Conservation (phyloP, 768 basidiomycete species). For the Trametes meyenii region DNA sequence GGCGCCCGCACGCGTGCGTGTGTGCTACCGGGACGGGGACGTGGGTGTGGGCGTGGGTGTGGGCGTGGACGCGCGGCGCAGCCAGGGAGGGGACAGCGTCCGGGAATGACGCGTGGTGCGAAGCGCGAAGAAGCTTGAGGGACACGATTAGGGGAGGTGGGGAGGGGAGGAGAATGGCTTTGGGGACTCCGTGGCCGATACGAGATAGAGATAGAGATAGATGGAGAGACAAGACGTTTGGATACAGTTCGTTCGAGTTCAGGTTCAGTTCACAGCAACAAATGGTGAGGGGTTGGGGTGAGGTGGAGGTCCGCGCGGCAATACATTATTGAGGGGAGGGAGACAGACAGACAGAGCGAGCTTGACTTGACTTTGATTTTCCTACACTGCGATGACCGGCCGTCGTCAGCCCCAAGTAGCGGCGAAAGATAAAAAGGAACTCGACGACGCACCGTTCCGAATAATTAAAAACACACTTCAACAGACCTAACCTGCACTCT, state of each 20-base stretch:
- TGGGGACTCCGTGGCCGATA: not conserved
- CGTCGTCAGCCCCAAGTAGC: not conserved
- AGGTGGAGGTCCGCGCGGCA: not conserved
- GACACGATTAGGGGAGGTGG: not conserved
- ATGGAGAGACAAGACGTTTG: slow-evolving; percentile 4
- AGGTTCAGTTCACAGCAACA: slow-evolving; percentile 12
- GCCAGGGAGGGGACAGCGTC: not conserved
- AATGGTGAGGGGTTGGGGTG: not conserved
- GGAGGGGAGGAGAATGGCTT: not conserved
- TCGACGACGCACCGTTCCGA: slow-evolving; percentile 12
- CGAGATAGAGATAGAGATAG: not conserved
- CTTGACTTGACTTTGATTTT: slow-evolving; percentile 1
- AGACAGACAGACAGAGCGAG: not conserved
- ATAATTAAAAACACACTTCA: slow-evolving; percentile 3
- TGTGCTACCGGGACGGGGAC: not conserved
- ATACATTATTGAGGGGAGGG: not conserved
- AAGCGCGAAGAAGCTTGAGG: not conserved
- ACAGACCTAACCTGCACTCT: not conserved
- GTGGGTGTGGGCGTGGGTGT: not conserved
- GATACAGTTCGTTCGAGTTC: slow-evolving; percentile 10
- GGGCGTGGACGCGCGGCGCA: not conserved
- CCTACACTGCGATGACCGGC: slow-evolving; percentile 9
- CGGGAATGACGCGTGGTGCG: not conserved
- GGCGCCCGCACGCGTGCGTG: not conserved
- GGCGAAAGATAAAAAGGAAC: too few relatives aligned